A percentile compares a stretch with the other conserved stretches of the same genome.
Evolutionary conservation across 208 protist genomes (phyloP).

Genomic region (Leishmania tropica): DNA sequence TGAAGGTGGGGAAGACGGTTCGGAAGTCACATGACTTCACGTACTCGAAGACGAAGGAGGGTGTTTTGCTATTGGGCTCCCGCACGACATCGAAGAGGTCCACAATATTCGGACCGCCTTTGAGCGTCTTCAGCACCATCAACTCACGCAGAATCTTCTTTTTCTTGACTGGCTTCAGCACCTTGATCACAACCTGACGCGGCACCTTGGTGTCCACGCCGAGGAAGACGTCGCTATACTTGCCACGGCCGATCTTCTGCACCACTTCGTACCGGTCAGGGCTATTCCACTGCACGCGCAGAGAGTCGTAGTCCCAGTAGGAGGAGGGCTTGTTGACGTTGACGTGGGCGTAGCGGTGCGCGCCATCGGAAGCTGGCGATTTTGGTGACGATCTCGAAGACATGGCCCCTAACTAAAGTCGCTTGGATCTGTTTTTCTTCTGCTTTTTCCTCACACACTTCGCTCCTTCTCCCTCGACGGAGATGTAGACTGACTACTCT

Average conservation of each 20-base stretch:
- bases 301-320: slow-evolving; percentile 96
- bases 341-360: slow-evolving; percentile 79
- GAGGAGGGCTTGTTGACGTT: slow-evolving; percentile 90
- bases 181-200: slow-evolving; percentile 98
- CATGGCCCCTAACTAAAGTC: slow-evolving; percentile 24
- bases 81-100: slow-evolving; percentile 98
- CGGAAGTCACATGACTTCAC: slow-evolving; percentile 98
- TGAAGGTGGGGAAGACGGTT: slow-evolving; percentile 97
- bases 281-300: slow-evolving; percentile 93
- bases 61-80: slow-evolving; percentile 98
- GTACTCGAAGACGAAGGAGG: slow-evolving; percentile 99
- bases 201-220: slow-evolving; percentile 91
- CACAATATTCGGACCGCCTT: slow-evolving; percentile 99
- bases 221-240: slow-evolving; percentile 99
- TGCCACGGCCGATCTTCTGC: slow-evolving; percentile 96
- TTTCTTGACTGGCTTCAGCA: slow-evolving; percentile 99
- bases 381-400: slow-evolving; percentile 23
- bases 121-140: slow-evolving; percentile 99
- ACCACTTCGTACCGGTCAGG: slow-evolving; percentile 98
- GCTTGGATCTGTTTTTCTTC: not conserved
- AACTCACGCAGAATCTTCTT: slow-evolving; percentile 99
- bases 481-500: not conserved
- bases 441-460: not conserved
- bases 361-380: slow-evolving; percentile 38
- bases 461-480: not conserved